Conservation (phyloP, 495 filamentous ascomycete genomes). For the Rhizodiscina lignyota region DNA sequence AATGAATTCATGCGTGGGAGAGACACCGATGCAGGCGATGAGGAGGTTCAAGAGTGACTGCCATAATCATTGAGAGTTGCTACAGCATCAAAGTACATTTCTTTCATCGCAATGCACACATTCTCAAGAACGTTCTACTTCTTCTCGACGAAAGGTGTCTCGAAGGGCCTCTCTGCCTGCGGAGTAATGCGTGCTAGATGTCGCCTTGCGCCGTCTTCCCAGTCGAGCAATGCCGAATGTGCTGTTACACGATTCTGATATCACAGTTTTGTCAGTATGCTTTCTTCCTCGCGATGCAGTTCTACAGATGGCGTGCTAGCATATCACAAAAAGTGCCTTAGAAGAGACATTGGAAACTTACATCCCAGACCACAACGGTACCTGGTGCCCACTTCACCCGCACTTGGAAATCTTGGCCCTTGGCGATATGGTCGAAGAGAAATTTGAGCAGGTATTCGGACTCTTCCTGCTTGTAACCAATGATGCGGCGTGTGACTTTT, state of each 20-base stretch:
- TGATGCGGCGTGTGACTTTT: conserved; percentile 50
- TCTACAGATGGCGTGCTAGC: no score
- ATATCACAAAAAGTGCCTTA: no score
- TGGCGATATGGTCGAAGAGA: conserved; percentile 71
- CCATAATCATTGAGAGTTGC: no score
- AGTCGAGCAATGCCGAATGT: conserved; percentile 66
- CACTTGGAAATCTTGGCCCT: conserved; percentile 72
- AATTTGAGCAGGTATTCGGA: conserved; percentile 70
- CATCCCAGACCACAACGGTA: conserved; percentile 82
- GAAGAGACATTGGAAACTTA: conserved; percentile 20
- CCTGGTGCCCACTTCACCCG: conserved; percentile 70
- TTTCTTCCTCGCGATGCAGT: not conserved
- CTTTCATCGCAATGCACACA: no score
- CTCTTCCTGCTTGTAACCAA: conserved; percentile 64
- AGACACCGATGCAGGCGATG: no score
- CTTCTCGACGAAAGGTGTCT: conserved; percentile 50
- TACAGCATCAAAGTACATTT: no score
- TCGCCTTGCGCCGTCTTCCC: conserved; percentile 59
- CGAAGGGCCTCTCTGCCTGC: conserved; percentile 59
- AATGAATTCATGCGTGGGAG: no score
- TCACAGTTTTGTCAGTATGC: no score
- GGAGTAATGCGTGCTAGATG: conserved; percentile 76
- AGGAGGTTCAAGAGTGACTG: no score
- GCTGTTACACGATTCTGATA: conserved; percentile 59
- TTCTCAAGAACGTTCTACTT: no score